These are phyloP conservation scores for Diutina neorugosa DNA, from an alignment of 1,139 yeast species.

Conservation along the genomic window DNA sequence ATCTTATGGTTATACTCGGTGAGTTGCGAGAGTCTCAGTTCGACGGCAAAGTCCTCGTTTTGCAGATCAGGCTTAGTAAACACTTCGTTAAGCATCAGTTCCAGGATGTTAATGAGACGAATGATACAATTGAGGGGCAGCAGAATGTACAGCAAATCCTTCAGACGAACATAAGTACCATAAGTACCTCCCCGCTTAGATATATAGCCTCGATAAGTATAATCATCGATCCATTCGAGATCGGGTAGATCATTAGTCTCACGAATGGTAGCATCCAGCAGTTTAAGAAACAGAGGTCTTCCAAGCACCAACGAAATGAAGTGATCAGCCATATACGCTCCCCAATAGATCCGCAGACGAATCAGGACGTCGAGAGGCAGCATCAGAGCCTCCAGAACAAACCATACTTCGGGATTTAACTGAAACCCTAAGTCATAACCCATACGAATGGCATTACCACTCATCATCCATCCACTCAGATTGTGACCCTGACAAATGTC, in stretches of 20 bases:
- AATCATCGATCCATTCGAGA: slow-evolving; percentile 42
- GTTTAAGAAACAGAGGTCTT: slow-evolving; percentile 43
- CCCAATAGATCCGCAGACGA: slow-evolving; percentile 55
- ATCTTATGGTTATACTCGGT: slow-evolving; percentile 37
- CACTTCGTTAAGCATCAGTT: slow-evolving; percentile 41
- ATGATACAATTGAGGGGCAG: slow-evolving; percentile 35
- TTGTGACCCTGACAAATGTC: slow-evolving; percentile 46
- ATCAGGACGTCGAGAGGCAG: slow-evolving; percentile 36
- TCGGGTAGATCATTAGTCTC: slow-evolving; percentile 54
- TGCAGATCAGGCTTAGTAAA: slow-evolving; percentile 24
- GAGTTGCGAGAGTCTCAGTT: slow-evolving; percentile 26
- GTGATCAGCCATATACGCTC: slow-evolving; percentile 54
- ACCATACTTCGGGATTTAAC: slow-evolving; percentile 51
- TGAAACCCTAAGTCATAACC: slow-evolving; percentile 58
- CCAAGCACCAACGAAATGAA: slow-evolving; percentile 48
- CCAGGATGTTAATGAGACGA: slow-evolving; percentile 40
- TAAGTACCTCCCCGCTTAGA: slow-evolving; percentile 8
- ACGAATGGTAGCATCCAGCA: slow-evolving; percentile 47
- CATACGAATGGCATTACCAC: slow-evolving; percentile 52
- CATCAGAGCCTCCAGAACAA: slow-evolving; percentile 18
- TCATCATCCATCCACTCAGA: slow-evolving; percentile 49
- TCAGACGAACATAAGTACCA: slow-evolving; percentile 10
- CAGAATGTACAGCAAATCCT: slow-evolving; percentile 28
- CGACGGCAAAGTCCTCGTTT: slow-evolving; percentile 14
- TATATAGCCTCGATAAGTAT: slow-evolving; percentile 21